Evolutionary conservation across 73 alveolate genomes (phyloP).

Genomic region (Symbiodinium pilosum): DNA sequence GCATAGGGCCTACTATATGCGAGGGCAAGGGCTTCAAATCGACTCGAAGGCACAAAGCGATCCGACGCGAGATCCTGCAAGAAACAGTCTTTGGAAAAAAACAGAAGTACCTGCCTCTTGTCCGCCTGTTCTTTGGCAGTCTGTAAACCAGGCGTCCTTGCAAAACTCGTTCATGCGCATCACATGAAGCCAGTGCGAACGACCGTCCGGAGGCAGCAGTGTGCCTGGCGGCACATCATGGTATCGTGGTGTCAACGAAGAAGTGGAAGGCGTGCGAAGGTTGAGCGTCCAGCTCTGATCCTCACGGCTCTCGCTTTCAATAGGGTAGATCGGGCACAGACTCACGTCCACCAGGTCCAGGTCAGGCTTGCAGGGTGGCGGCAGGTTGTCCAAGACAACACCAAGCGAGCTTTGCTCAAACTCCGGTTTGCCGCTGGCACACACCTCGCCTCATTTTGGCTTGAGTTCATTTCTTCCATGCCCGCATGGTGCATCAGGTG

Average conservation of each 20-base stretch:
- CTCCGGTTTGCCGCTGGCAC: not conserved
- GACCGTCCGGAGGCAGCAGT: not conserved
- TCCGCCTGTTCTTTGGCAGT: too few species aligned
- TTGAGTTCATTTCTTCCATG: too few species aligned
- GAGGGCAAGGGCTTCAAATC: too few species aligned
- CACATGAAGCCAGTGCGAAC: not conserved
- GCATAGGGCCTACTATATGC: too few species aligned
- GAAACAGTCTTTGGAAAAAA: too few species aligned
- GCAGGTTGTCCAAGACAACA: not conserved
- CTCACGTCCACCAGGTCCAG: not conserved
- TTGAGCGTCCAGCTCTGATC: not conserved
- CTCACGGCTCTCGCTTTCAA: not conserved
- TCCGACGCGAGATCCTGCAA: too few species aligned
- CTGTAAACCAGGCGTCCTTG: too few species aligned
- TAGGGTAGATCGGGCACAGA: not conserved
- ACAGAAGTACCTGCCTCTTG: too few species aligned
- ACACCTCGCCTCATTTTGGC: not conserved
- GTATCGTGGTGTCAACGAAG: not conserved
- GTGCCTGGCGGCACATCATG: not conserved
- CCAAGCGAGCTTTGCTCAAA: too few species aligned
- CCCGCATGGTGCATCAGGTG: too few species aligned
- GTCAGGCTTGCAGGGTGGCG: constrained; percentile 7
- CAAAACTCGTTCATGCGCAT: not conserved
- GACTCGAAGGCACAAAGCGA: too few species aligned
- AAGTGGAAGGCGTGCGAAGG: not conserved